Conservation (phyloP, 1,139 yeast species). For the Hemisphaericaspora xylanilytica region DNA sequence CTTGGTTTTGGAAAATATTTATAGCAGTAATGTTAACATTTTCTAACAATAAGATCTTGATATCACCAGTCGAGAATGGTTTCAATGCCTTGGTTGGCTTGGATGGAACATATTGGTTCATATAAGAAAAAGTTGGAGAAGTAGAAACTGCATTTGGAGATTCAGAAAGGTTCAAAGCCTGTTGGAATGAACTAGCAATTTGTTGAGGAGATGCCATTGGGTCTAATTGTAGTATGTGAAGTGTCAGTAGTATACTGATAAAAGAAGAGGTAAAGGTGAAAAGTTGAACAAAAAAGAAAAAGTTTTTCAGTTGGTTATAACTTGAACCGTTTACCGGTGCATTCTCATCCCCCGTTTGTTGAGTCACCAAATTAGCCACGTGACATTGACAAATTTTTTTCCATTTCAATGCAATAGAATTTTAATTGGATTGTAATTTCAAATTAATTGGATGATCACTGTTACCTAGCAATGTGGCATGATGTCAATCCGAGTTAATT, state of each 20-base stretch:
- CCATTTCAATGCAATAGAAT: not conserved
- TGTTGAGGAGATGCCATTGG: constrained; percentile 68
- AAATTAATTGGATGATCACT: not conserved
- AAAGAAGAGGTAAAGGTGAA: not conserved
- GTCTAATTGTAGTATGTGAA: not conserved
- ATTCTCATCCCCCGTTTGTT: no score
- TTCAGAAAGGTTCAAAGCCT: constrained; percentile 49
- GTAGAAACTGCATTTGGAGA: constrained; percentile 69
- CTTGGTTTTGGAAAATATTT: constrained; percentile 79
- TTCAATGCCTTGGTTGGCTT: constrained; percentile 69
- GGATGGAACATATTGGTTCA: constrained; percentile 42
- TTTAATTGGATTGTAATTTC: not conserved
- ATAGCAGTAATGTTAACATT: constrained; percentile 93
- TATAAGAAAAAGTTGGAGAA: constrained; percentile 59
- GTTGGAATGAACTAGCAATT: constrained; percentile 59
- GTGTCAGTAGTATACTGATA: not conserved
- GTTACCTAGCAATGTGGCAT: not conserved
- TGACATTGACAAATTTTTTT: constrained; percentile 6
- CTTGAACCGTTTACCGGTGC: no score
- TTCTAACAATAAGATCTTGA: constrained; percentile 85
- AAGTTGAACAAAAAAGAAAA: not conserved
- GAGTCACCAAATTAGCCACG: constrained; percentile 1
- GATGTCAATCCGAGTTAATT: not conserved
- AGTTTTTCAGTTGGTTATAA: constrained; percentile 3
- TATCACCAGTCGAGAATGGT: constrained; percentile 89